Evolutionary conservation across 176 grass and related monocot species (phyloP), one percentile per base, ranked within the genome.

Genomic region (Oryza glaberrima): DNA sequence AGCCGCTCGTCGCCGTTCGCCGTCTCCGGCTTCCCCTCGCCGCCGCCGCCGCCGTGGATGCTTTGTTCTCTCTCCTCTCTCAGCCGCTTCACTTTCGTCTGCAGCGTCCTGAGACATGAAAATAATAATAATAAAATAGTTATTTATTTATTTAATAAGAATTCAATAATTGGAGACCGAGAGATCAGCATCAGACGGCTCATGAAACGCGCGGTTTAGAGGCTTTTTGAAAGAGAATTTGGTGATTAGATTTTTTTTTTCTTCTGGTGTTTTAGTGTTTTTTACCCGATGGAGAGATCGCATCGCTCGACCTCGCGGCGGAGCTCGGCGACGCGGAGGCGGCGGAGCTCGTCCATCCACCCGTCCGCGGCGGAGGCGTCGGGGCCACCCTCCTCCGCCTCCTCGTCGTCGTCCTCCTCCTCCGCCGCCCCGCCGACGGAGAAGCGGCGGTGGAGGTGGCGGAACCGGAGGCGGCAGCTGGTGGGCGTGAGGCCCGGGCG

Each of bases 251-350:
- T 52, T 44, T 56, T 49, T 20, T 41, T 60, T 0, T 0, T 38
- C 36, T 38, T 38, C 1, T 16, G 0, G 45, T 46, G 45, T 46
- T 45, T 2, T 15, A 11, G 13, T 51, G 14, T 16, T 76, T 94
- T 16, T 76, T 94, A 99, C 96, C 82, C 89, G 81, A 99, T 96
- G 11, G 96, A 99, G 45, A 96, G 78, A 92, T 99, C 93, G 94
- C 87, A 89, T 84, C 91, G 91, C 81, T 99, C 90, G 60, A 99
- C 91, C 90, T 99, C 91, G 34, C 93, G 89, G 58, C 96, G 93
- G 88, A 99, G 93, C 90, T 99, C 96, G 35, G 93, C 90, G 47
- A 99, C 93, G 77, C 96, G 91, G 41, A 94, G 86, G 40, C 87
- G 91, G 28, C 96, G 93, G 54, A 99, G 93, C 75, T 99, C 91